Evolutionary conservation across 2,329 filamentous ascomycete genomes (phyloP).

Genomic region (Fusarium tupiense): DNA sequence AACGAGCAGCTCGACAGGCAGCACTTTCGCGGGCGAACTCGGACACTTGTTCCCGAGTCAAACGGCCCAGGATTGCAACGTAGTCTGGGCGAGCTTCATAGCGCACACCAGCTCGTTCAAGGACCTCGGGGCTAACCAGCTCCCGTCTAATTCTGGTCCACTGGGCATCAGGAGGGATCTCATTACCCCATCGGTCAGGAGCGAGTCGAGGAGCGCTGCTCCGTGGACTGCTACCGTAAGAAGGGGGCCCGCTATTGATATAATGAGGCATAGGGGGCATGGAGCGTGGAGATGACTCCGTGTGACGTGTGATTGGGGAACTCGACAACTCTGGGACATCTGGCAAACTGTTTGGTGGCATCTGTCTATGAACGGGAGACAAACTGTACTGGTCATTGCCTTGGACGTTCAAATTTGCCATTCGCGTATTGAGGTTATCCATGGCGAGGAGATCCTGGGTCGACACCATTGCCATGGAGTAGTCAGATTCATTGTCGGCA

Average conservation of each 20-base stretch:
- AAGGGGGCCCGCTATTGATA: conserved; percentile 42
- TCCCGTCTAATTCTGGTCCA: conserved; percentile 68
- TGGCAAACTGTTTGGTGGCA: conserved; percentile 46
- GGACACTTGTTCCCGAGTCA: conserved; percentile 62
- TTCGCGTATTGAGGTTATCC: conserved; percentile 54
- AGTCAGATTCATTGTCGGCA: conserved; percentile 44
- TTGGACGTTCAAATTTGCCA: conserved; percentile 55
- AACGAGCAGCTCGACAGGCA: conserved; percentile 57
- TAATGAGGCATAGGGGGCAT: conserved; percentile 49
- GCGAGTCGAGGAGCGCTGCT: conserved; percentile 53
- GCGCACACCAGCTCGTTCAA: conserved; percentile 64
- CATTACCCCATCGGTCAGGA: conserved; percentile 66
- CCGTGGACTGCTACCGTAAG: conserved; percentile 49
- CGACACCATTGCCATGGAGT: conserved; percentile 60
- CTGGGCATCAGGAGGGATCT: conserved; percentile 64
- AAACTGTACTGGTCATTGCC: conserved; percentile 47
- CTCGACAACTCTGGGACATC: conserved; percentile 45
- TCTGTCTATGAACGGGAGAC: conserved; percentile 49
- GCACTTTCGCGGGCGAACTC: conserved; percentile 61
- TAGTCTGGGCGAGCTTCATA: conserved; percentile 70
- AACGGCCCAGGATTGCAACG: conserved; percentile 68
- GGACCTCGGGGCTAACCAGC: conserved; percentile 67
- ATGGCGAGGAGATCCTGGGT: conserved; percentile 63
- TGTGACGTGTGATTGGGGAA: conserved; percentile 45
- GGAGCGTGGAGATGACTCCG: conserved; percentile 54